A percentile compares a stretch with the other conserved stretches of the same genome.
Evolutionary conservation across 768 basidiomycete species (phyloP).

Genomic region (Suillus lakei): DNA sequence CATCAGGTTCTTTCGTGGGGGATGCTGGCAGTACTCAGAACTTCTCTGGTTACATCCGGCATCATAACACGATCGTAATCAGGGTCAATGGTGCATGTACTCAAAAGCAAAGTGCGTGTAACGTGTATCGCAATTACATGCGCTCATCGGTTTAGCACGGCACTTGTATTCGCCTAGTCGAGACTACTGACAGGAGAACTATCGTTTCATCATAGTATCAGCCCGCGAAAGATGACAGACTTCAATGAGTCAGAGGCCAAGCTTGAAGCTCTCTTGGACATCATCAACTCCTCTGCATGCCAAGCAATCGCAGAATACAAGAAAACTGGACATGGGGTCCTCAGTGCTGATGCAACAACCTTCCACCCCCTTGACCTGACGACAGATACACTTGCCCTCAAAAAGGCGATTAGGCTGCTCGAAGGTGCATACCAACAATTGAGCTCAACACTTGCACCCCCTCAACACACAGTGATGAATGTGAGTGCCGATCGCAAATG

Average conservation of each 20-base stretch:
- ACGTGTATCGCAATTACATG: too few species aligned
- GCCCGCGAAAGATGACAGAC: too few species aligned
- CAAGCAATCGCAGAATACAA: constrained; percentile 30
- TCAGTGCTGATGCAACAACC: constrained; percentile 26
- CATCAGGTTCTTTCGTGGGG: too few species aligned
- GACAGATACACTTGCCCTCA: background rate
- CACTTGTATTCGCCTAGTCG: too few species aligned
- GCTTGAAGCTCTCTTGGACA: background rate
- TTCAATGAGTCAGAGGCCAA: background rate
- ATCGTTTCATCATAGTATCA: too few species aligned
- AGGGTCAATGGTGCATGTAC: too few species aligned
- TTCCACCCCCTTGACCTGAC: constrained; percentile 27
- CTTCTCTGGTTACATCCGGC: too few species aligned
- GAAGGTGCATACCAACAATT: constrained; percentile 34
- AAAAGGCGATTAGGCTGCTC: constrained; percentile 19
- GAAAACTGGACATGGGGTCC: constrained; percentile 25
- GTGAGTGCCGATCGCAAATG: constrained; percentile 15
- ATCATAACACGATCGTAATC: too few species aligned
- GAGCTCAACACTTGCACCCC: constrained; percentile 30
- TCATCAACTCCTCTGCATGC: background rate
- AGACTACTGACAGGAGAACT: too few species aligned
- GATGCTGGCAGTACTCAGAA: too few species aligned
- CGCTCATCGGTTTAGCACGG: too few species aligned
- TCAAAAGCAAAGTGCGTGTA: too few species aligned
- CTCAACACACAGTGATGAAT: constrained; percentile 32